These are phyloP conservation scores for Penicillium sp. DNA, from an alignment of 2,329 filamentous ascomycete species.

Conservation along the genomic window DNA sequence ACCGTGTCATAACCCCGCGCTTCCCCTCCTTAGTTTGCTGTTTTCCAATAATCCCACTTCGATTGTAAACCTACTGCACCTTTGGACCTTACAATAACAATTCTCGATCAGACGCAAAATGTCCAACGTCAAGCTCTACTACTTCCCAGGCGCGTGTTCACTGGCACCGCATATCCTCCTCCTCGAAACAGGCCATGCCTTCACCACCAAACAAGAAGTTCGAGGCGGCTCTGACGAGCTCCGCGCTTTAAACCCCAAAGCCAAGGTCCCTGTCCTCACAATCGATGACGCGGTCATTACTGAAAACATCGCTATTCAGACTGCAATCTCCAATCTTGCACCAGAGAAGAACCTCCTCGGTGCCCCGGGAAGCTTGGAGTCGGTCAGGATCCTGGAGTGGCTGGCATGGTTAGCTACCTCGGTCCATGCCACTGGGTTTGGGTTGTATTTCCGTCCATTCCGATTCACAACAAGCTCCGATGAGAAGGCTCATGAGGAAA, in stretches of 20 bases:
- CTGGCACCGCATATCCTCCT: slow-evolving; percentile 1
- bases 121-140: not conserved
- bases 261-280: slow-evolving; percentile 32
- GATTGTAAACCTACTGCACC: not conserved
- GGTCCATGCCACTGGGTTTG: slow-evolving; percentile 23
- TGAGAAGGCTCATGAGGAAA: not conserved
- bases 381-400: slow-evolving; percentile 36
- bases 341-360: slow-evolving; percentile 31
- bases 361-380: slow-evolving; percentile 26
- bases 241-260: not conserved
- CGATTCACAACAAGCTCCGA: slow-evolving; percentile 25
- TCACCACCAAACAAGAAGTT: not conserved
- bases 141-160: not conserved
- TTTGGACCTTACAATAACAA: not conserved
- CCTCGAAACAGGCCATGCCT: not conserved
- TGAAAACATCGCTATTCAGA: slow-evolving; percentile 46
- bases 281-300: slow-evolving; percentile 55
- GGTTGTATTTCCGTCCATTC: not conserved
- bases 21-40: too few relatives aligned
- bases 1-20: too few relatives aligned
- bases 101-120: not conserved
- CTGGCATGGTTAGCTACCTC: slow-evolving; percentile 35
- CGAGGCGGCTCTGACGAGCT: not conserved
- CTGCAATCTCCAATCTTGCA: slow-evolving; percentile 31
- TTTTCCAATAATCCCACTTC: not conserved